Evolutionary conservation across 306 rosid genomes (phyloP), one percentile per base, ranked within the genome.

Genomic region (Clitoria ternatea): DNA sequence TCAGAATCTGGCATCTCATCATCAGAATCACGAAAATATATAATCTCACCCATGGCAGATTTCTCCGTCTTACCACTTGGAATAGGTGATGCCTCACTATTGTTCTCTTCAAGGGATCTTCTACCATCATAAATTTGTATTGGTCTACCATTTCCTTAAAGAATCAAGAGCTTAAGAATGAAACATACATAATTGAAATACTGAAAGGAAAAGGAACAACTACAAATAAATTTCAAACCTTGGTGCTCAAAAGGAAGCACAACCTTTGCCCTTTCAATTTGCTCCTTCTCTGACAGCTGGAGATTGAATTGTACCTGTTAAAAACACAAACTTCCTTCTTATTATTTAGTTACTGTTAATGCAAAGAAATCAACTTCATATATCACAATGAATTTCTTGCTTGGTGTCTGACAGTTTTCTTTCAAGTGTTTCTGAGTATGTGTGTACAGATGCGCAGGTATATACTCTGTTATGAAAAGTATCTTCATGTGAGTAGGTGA

Each of bases 1-100:
- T 90, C 98, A 53, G 98, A 93, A 80, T 93, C 98, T 44, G 97
- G 98, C 90, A 85, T 93, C 86, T 93, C 97, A 69, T 87, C 98
- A 40, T 93, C 98, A 8, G 98, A 93, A 78, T 93, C 98, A 2
- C 96, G 94, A 18, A 79, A 87, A 78, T 93, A 93, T 79, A 88
- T 77, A 61, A 93, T 93, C 89, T 93, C 98, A 4, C 98, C 98
- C 24, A 66, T 83, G 74, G 86, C 54, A n/a, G 89, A 68, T 13
- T 67, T 87, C 64, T 79, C 88, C 43, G 77, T 79, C 32, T 78
- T 71, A 36, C 61, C 78, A 39, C 77, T 57, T 29, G 83, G 52
- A 67, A 68, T 35, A 62, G 85, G 66, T 27, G 60, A 40, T 7
- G 70, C 69, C 40, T 86, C 94, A 36, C 15, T 33, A 23, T 67